Evolutionary conservation across 2,329 filamentous ascomycete species (phyloP).

Genomic region (Xylaria sp.): DNA sequence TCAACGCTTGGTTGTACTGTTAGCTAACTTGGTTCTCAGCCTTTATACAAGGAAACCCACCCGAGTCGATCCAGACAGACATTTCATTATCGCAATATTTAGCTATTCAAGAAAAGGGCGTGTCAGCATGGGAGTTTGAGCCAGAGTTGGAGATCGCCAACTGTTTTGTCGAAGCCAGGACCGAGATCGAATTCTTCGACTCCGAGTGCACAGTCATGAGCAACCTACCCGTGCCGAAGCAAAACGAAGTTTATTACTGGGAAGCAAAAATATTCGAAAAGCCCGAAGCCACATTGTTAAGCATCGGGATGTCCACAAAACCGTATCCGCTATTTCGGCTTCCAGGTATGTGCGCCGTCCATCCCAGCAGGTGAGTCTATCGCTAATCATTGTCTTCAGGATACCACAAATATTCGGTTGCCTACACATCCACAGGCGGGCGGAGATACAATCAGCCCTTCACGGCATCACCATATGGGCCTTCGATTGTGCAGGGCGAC

Average conservation of each 20-base stretch:
- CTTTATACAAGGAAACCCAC: slow-evolving; percentile 91
- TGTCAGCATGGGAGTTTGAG: slow-evolving; percentile 99
- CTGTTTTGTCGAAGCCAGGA: slow-evolving; percentile 95
- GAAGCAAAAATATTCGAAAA: slow-evolving; percentile 99
- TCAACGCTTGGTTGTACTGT: background rate
- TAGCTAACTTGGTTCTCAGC: slow-evolving; percentile 58
- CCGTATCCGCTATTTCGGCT: slow-evolving; percentile 94
- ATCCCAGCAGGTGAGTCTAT: background rate
- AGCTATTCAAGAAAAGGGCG: slow-evolving; percentile 98
- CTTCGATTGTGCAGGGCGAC: slow-evolving; percentile 87
- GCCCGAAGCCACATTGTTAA: slow-evolving; percentile 83
- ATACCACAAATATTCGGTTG: slow-evolving; percentile 89
- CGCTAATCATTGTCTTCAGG: slow-evolving; percentile 55
- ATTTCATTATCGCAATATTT: slow-evolving; percentile 97
- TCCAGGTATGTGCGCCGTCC: slow-evolving; percentile 68
- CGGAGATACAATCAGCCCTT: slow-evolving; percentile 95
- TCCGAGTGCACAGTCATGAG: slow-evolving; percentile 96
- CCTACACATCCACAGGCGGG: slow-evolving; percentile 86
- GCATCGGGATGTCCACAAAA: slow-evolving; percentile 94
- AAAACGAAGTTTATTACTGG: slow-evolving; percentile 99
- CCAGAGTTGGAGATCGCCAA: slow-evolving; percentile 99
- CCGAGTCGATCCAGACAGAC: slow-evolving; percentile 93
- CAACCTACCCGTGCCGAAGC: slow-evolving; percentile 95
- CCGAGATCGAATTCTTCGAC: slow-evolving; percentile 98
- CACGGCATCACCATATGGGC: slow-evolving; percentile 77